phyloP scores from a whole-genome alignment of 768 basidiomycete species.

The Psilocybe cyanescens region DNA sequence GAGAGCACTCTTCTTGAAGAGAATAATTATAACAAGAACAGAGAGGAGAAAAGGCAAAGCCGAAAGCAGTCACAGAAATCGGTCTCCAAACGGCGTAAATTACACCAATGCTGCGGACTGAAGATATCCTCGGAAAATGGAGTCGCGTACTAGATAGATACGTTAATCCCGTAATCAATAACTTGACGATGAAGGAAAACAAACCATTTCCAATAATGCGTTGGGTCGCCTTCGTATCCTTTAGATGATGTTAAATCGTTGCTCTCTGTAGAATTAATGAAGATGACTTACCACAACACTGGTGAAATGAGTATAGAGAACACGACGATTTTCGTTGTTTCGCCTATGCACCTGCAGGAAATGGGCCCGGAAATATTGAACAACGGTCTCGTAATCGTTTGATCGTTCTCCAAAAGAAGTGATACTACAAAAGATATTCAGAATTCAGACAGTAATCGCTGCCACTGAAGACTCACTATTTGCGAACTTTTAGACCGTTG shows the following conservation, averaged over 20 bases:
- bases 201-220: constrained; percentile 81
- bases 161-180: background rate
- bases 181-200: constrained; percentile 22
- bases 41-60: background rate
- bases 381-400: constrained; percentile 83
- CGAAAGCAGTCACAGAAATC: constrained; percentile 5
- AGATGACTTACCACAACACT: constrained; percentile 67
- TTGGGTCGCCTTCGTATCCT: constrained; percentile 87
- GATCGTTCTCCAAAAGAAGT: constrained; percentile 79
- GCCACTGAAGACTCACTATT: constrained; percentile 60
- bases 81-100: constrained; percentile 16
- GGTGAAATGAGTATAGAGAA: constrained; percentile 83
- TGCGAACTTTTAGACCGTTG: constrained; percentile 69
- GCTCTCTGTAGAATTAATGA: background rate
- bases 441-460: constrained; percentile 5
- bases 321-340: constrained; percentile 79
- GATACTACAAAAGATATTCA: constrained; percentile 50
- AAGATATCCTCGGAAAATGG: constrained; percentile 76
- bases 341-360: constrained; percentile 82
- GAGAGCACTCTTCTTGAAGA: constrained; percentile 1
- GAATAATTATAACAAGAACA: constrained; percentile 5
- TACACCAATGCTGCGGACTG: constrained; percentile 73
- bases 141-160: constrained; percentile 59
- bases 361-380: constrained; percentile 87
- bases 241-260: constrained; percentile 2